Base-by-base conservation (phyloP, 2,329 filamentous ascomycete genomes). In the Aotearoamyces nothofagi region DNA sequence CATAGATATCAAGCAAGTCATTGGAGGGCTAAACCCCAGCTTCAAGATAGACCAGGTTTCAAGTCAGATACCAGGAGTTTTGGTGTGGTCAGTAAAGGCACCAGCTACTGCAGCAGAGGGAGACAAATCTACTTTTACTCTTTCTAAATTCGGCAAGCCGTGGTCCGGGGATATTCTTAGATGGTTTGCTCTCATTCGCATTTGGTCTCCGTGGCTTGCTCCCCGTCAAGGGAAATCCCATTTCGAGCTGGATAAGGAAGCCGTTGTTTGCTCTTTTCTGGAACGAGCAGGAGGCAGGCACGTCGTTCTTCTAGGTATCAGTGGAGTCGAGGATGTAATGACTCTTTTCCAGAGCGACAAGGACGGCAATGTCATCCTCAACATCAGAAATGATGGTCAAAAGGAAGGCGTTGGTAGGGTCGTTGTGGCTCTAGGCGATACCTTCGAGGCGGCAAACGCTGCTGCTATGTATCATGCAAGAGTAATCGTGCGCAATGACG, bases 391-490 rank as follows among this genome's bases (percentile, higher is more conserved):
- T 41, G 87, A 94, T 40, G 65, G 68, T 9, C 47, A 57, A 1
- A 46, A 60, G 2, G 44, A 61, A 7, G 65, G 69, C 4, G 57
- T 58, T 5, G 68, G 72, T 5, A 67, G 63, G 9, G 57, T 92
- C 8, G 52, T 93, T 5, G 73, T 78, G 9, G 74, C 82, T 3
- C 68, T 78, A 2, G 78, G 80, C 1, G 63, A 76, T 25, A 61
- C 68, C 20, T 79, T 92, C 39, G 81, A 92, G 36, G 62, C 69
- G 31, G 78, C 81, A 2, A 72, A 83, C 43, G 77, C 79, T 19
- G 77, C 84, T 9, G 75, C 78, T 5, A 79, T 93, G 65, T 92
- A 93, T 40, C 77, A 92, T 44, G 80, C 86, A n/a, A 68, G 86
- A 17, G 72, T 69, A 35, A 44, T 80, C 3, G 59, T 78, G 6